Evolutionary conservation across 2,329 filamentous ascomycete species (phyloP).

Genomic region (Metarhizium anisopliae): DNA sequence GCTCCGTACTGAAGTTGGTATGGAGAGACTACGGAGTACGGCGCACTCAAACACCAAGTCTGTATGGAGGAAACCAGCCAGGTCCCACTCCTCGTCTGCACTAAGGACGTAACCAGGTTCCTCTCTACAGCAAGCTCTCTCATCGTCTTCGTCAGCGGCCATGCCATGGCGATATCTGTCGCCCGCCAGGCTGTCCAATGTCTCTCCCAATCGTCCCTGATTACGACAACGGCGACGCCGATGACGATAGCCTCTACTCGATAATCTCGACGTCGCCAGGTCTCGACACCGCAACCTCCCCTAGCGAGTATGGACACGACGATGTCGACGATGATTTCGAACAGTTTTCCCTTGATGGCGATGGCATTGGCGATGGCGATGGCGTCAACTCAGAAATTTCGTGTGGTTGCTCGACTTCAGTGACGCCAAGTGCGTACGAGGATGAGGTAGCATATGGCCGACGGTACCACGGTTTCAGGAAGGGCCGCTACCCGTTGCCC

Average conservation of each 20-base stretch:
- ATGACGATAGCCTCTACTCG: constrained; percentile 19
- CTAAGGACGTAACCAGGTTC: not conserved
- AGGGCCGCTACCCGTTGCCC: constrained; percentile 36
- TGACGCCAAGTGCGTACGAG: constrained; percentile 23
- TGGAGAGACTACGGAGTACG: not conserved
- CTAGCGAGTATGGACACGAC: constrained; percentile 15
- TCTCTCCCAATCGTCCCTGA: constrained; percentile 5
- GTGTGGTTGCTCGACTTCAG: constrained; percentile 23
- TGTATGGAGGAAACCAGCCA: not conserved
- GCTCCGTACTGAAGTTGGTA: too few species aligned
- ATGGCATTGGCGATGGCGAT: constrained; percentile 9
- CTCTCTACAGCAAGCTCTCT: constrained; percentile 1
- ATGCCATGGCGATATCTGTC: constrained; percentile 6
- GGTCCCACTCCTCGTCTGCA: not conserved
- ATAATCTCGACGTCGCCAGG: constrained; percentile 18
- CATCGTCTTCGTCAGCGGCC: not conserved
- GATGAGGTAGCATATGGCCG: constrained; percentile 25
- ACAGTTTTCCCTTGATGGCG: constrained; percentile 13
- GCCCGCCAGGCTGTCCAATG: constrained; percentile 4
- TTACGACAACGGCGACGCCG: constrained; percentile 8
- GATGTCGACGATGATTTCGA: constrained; percentile 19
- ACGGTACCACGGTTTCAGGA: constrained; percentile 34
- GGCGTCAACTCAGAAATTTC: constrained; percentile 15
- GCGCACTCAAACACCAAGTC: not conserved
- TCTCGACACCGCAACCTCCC: constrained; percentile 14